Base-by-base conservation (phyloP, 805 yeast genomes). In the Crinitomyces ghanaensis region DNA sequence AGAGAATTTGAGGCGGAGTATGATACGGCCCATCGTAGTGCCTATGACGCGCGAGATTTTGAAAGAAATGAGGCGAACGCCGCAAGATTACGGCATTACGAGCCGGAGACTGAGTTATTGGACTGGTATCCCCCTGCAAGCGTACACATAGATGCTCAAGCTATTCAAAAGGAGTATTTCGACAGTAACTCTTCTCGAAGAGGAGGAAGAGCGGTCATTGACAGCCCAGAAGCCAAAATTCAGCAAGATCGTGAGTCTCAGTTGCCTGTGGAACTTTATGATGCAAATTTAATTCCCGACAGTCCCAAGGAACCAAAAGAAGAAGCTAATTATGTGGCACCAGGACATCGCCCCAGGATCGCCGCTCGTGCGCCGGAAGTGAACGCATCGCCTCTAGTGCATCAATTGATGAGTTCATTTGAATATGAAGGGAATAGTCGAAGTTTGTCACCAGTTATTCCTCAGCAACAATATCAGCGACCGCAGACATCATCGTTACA, bases 221-320 rank as follows among this genome's bases (percentile, higher is more conserved):
- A 16, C n/a, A 34, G 41, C 13, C 30, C 23, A 18, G 45, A 41
- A 26, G 37, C 41, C 5, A 19, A 19, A 8, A 26, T 26, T 4
- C 45, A 41, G 29, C 19, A 30, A 26, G 33, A 34, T 9, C 34
- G 45, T 6, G 44, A 41, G 27, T 22, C 40, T 6, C 44, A 39
- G 18, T 28, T 41, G 5, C 26, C 36, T 15, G 33, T 36, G 9
- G 42, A 38, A 17, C 17, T 27, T 9, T 41, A 38, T 30, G n/a
- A 14, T 15, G 4, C 35, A 5, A 13, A 17, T 14, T 37, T 36
- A 8, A 27, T 36, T 8, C 42, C 42, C 4, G 26, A 28, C 20
- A 28, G 37, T 17, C 40, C 43, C 8, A 15, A 32, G 15, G 40
- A 37, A 24, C 43, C 43, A 11, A 5, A 15, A 7, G 29, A 16